Base-by-base conservation (phyloP, 2,329 filamentous ascomycete species). In the Bipolaris sorokiniana region DNA sequence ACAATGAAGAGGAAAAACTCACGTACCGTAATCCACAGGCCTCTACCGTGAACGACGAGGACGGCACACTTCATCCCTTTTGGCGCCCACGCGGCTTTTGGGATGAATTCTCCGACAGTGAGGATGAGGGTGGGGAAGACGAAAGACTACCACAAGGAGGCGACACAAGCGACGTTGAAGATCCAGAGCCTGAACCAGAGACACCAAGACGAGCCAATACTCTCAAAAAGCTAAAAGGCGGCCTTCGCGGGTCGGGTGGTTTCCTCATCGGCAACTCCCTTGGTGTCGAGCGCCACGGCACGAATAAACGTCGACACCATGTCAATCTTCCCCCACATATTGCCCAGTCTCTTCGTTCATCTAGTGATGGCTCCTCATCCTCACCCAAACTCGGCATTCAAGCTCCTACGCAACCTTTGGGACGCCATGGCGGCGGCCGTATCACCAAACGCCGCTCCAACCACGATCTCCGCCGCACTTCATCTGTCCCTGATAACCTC, bases 41-140 rank as follows among this genome's bases (percentile, higher is more conserved):
- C 0, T 73, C 72, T 1, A 71, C 61, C 5, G 71, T 75, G 11
- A 70, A 65, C 18, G 70, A 74, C 16, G 66, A 72, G 45, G 80
- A 85, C 51, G 78, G 78, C 41, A 80, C 79, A 38, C 71, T 86
- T 5, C 82, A 87, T 62, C 85, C 86, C 1, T 86, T 88, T 68
- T 88, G 86, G 86, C 80, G 83, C 20, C 86, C 86, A 1, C 82
- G 82, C 36, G 81, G 81, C n/a, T 87, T 88, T 72, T 88, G 85
- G 85, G 84, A 87, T 37, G 83, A 83, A 37, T 84, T 77, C 49
- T 71, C 73, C n/a, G 75, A 77, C 52, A 76, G 69, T 22, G 76
- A 79, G 7, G 72, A 71, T 5, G 72, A 76, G 16, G 73, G 71
- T 16, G 73, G 64, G 3, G 64, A 75, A 16, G 70, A 74, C 16